A percentile compares a stretch with the other conserved stretches of the same genome.
phyloP scores from a whole-genome alignment of 2,329 filamentous ascomycete genomes.

The Colletotrichum tropicicola region DNA sequence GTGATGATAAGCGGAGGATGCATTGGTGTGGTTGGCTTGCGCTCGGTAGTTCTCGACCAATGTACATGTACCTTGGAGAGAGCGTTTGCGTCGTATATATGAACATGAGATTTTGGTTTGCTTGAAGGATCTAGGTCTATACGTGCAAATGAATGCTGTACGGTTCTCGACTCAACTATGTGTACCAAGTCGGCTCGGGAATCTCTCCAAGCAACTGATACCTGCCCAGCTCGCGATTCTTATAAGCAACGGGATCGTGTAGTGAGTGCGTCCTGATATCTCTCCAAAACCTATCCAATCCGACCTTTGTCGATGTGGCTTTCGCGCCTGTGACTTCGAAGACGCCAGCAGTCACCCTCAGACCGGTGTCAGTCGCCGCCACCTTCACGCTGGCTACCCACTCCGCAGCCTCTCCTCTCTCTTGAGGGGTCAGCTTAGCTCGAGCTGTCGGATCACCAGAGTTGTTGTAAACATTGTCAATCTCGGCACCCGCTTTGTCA shows the following conservation, averaged over 20 bases:
- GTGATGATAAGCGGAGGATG: too few species aligned
- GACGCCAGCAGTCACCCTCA: slow-evolving; percentile 67
- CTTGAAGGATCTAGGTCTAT: background rate
- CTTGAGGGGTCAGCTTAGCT: slow-evolving; percentile 54
- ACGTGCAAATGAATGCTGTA: background rate
- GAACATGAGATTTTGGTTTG: background rate
- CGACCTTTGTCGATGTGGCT: slow-evolving; percentile 65
- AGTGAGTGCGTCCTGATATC: slow-evolving; percentile 73
- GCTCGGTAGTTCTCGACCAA: background rate
- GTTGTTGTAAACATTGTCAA: slow-evolving; percentile 55
- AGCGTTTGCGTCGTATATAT: background rate
- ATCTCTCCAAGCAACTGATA: slow-evolving; percentile 65
- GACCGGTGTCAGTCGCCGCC: slow-evolving; percentile 66
- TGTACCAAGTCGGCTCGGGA: slow-evolving; percentile 70
- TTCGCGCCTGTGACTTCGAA: slow-evolving; percentile 72
- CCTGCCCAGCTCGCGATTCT: slow-evolving; percentile 69
- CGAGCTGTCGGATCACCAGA: slow-evolving; percentile 47
- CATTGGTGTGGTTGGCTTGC: too few species aligned
- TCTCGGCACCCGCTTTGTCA: slow-evolving; percentile 61
- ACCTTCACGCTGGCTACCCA: slow-evolving; percentile 71
- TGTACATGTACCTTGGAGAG: background rate
- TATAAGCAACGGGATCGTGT: slow-evolving; percentile 75
- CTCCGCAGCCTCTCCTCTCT: slow-evolving; percentile 69
- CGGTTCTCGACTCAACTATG: slow-evolving; percentile 40
- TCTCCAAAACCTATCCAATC: slow-evolving; percentile 72